Conservation (phyloP, 2,329 filamentous ascomycete genomes). For the Sphaerostilbella broomeana region DNA sequence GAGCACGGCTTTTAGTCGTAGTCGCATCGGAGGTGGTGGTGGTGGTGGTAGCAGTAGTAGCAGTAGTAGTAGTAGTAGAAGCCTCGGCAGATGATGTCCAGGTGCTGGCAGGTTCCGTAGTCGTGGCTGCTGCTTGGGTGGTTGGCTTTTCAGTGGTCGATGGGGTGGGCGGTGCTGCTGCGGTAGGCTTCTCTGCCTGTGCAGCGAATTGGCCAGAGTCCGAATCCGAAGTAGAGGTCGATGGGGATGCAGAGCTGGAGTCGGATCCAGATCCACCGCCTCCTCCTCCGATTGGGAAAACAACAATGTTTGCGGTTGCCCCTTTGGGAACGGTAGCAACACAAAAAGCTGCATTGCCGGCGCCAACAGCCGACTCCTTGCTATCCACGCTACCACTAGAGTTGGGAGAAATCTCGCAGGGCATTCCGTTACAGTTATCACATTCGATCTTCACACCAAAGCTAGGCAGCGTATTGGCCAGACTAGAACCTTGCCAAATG, state of each 20-base stretch:
- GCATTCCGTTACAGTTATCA: slow-evolving; percentile 63
- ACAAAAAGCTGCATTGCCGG: slow-evolving; percentile 64
- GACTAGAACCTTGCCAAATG: slow-evolving; percentile 53
- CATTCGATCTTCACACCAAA: slow-evolving; percentile 69
- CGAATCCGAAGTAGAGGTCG: slow-evolving; percentile 3
- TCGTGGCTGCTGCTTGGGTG: slow-evolving; percentile 16
- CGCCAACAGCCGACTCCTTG: slow-evolving; percentile 48
- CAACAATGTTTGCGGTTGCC: slow-evolving; percentile 58
- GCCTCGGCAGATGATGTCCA: slow-evolving; percentile 14
- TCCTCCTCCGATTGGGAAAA: slow-evolving; percentile 42
- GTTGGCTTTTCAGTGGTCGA: slow-evolving; percentile 12
- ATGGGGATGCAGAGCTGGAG: slow-evolving; percentile 8
- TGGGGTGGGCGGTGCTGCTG: slow-evolving; percentile 6
- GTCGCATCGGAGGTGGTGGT: slow-evolving; percentile 7
- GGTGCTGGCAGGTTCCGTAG: slow-evolving; percentile 12
- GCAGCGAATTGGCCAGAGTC: slow-evolving; percentile 14
- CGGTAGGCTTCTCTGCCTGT: slow-evolving; percentile 7
- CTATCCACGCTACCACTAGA: slow-evolving; percentile 55
- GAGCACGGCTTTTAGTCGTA: slow-evolving; percentile 26
- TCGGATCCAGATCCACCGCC: slow-evolving; percentile 19
- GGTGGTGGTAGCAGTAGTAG: slow-evolving; percentile 5
- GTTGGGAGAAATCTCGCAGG: slow-evolving; percentile 63
- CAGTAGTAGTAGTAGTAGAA: slow-evolving; percentile 13
- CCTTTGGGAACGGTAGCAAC: slow-evolving; percentile 69
- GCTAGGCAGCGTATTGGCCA: slow-evolving; percentile 52